phyloP scores from a whole-genome alignment of 1,284 basidiomycete genomes.

The Malassezia caprae region DNA sequence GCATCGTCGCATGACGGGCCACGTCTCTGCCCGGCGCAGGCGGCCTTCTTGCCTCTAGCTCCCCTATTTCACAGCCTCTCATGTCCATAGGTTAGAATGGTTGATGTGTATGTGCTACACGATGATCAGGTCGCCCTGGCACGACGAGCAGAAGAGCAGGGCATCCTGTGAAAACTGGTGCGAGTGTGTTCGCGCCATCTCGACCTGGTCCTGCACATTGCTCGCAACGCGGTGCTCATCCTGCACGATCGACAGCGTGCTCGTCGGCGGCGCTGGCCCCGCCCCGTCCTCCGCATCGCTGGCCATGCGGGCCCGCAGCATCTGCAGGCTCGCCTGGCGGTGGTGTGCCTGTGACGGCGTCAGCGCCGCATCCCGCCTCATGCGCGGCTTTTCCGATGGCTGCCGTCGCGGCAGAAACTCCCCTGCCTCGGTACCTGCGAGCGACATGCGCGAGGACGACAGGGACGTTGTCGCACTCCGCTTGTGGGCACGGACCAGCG shows the following conservation, averaged over 20 bases:
- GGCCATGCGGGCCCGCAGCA: constrained; percentile 21
- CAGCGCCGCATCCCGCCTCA: neutral
- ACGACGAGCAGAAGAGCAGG: constrained; percentile 21
- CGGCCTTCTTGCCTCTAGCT: neutral
- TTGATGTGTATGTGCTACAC: constrained; percentile 5
- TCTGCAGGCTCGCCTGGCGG: constrained; percentile 15
- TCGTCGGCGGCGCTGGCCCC: constrained; percentile 4
- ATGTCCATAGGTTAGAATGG: neutral
- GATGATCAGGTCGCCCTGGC: constrained; percentile 19
- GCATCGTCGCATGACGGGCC: neutral
- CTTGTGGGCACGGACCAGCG: constrained; percentile 6
- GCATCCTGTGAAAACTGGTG: constrained; percentile 20
- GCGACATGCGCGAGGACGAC: constrained; percentile 12
- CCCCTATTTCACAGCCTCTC: neutral
- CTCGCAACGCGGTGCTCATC: neutral
- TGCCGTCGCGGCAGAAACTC: constrained; percentile 4
- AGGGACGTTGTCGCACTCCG: constrained; percentile 17
- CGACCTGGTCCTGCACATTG: neutral
- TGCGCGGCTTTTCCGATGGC: constrained; percentile 1
- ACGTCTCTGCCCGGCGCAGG: neutral
- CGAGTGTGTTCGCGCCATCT: constrained; percentile 6
- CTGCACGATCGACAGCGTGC: constrained; percentile 10
- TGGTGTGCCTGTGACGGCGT: constrained; percentile 18
- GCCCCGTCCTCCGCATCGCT: neutral
- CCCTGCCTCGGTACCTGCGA: constrained; percentile 5